These are phyloP conservation scores for Phytopythium kandeliae DNA, from an alignment of 352 stramenopile species.

Conservation along the genomic window DNA sequence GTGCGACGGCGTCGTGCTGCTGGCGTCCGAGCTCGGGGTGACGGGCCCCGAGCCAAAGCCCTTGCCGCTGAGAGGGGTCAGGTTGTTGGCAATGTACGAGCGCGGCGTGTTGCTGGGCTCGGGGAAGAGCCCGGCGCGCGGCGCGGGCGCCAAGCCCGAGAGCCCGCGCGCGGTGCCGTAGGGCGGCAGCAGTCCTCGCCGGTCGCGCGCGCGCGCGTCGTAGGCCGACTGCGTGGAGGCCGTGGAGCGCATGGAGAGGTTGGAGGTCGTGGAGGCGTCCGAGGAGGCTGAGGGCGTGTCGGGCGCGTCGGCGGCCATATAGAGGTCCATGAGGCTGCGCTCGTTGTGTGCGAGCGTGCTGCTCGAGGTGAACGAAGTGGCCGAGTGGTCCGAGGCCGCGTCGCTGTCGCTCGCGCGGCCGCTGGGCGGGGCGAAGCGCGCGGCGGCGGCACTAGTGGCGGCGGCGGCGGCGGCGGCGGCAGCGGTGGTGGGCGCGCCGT, in stretches of 20 bases:
- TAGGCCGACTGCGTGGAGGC: constrained; percentile 54
- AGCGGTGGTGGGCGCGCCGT: constrained; percentile 13
- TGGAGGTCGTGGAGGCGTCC: constrained; percentile 64
- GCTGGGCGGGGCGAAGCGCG: constrained; percentile 7
- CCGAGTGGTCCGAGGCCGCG: constrained; percentile 70
- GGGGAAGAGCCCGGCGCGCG: constrained; percentile 33
- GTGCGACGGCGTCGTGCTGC: constrained; percentile 32
- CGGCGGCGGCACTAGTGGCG: not conserved
- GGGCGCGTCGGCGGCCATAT: constrained; percentile 51
- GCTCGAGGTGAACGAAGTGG: constrained; percentile 71
- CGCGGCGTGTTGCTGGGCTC: constrained; percentile 55
- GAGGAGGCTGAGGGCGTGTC: constrained; percentile 74
- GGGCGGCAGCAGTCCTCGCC: constrained; percentile 1
- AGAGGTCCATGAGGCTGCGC: constrained; percentile 83
- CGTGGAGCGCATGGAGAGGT: constrained; percentile 74
- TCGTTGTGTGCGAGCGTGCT: constrained; percentile 79
- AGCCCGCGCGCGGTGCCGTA: constrained; percentile 14
- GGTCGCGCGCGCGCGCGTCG: constrained; percentile 24
- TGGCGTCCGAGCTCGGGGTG: constrained; percentile 37
- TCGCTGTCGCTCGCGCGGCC: constrained; percentile 16
- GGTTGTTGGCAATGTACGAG: constrained; percentile 70
- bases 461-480: not conserved
- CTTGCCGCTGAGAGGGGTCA: constrained; percentile 34
- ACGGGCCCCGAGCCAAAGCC: constrained; percentile 27
- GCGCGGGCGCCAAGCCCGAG: constrained; percentile 15